These are phyloP conservation scores for Thelonectria olida DNA, from an alignment of 2,329 filamentous ascomycete genomes.

Conservation along the genomic window DNA sequence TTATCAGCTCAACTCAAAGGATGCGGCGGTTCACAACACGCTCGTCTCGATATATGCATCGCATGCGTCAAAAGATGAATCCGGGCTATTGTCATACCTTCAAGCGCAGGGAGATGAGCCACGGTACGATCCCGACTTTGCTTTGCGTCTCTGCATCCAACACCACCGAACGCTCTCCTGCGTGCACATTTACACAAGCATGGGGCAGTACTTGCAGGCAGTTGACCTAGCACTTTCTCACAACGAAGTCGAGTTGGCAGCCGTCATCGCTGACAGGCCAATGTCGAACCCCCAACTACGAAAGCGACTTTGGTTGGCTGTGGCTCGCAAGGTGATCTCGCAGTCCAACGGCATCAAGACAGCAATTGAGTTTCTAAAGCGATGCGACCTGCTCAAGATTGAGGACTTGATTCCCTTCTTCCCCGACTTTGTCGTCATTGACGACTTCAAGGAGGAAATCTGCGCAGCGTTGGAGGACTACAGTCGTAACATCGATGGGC, in stretches of 20 bases:
- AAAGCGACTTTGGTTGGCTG: slow-evolving; percentile 94
- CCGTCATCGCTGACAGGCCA: slow-evolving; percentile 86
- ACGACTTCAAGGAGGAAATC: slow-evolving; percentile 99
- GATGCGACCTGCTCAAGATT: slow-evolving; percentile 90
- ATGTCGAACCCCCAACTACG: slow-evolving; percentile 81
- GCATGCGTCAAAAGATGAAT: slow-evolving; percentile 83
- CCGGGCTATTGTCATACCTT: slow-evolving; percentile 85
- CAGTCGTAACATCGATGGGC: slow-evolving; percentile 84
- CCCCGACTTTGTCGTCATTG: slow-evolving; percentile 97
- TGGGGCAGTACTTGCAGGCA: slow-evolving; percentile 93
- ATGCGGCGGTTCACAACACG: slow-evolving; percentile 95
- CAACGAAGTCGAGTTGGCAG: slow-evolving; percentile 87
- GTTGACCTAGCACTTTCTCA: slow-evolving; percentile 93
- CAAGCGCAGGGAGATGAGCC: slow-evolving; percentile 89
- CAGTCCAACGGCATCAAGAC: slow-evolving; percentile 88
- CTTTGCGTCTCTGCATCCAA: slow-evolving; percentile 92
- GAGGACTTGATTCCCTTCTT: slow-evolving; percentile 99
- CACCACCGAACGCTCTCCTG: slow-evolving; percentile 92
- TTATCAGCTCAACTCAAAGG: slow-evolving; percentile 80
- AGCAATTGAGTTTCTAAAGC: slow-evolving; percentile 91
- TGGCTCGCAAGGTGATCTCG: slow-evolving; percentile 92
- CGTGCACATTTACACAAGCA: slow-evolving; percentile 96
- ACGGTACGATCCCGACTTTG: slow-evolving; percentile 94
- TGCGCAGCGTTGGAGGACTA: slow-evolving; percentile 94
- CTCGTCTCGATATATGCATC: slow-evolving; percentile 96